Evolutionary conservation across 371 early-diverging fungal species (phyloP), one percentile per base, ranked within the genome.

Genomic region (Ecytonucleospora hepatopenaei): DNA sequence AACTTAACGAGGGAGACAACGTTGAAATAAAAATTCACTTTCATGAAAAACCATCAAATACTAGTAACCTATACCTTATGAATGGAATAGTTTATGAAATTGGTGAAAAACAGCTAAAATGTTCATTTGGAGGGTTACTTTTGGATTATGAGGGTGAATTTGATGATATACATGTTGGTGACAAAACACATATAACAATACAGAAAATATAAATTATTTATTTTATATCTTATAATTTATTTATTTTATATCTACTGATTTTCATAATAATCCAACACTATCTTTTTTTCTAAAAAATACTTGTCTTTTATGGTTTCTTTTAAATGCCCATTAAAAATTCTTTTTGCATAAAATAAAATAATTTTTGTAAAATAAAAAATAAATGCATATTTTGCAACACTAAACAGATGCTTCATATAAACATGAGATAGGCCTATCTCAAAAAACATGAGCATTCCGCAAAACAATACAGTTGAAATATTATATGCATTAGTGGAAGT

Each of bases 51-150:
- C 65, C 65, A 8, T 4, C 2, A 5, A 19, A 30, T 5, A 17
- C 1, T 26, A 49, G 56, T 64, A 62, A 48, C 19, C 31, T 34
- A 19, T 65, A 65, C 46, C 31, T 65, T 2, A 65, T 48, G 60
- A 8, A 30, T 16, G 65, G 65, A 30, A 56, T 49, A 17, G 59
- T 65, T n/a, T 65, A 58, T 49, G 27, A 32, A 55, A 56, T 65
- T 2, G 48, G 61, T 15, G 60, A 65, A 15, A 56, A 26, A 15
- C 5, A 23, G 23, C 23, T 65, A 19, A 54, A 59, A 27, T 16
- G n/a, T 4, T 60, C 61, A 4, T 65, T 65, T 58, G 65, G 65
- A 23, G 65, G 65, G 47, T 55, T 65, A 15, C 24, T 65, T 5
- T 5, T 59, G 57, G n/a, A 24, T 24, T 63, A 63, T 40, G 15